Conservation (phyloP, 768 basidiomycete genomes). For the Phlegmacium glaucopus region DNA sequence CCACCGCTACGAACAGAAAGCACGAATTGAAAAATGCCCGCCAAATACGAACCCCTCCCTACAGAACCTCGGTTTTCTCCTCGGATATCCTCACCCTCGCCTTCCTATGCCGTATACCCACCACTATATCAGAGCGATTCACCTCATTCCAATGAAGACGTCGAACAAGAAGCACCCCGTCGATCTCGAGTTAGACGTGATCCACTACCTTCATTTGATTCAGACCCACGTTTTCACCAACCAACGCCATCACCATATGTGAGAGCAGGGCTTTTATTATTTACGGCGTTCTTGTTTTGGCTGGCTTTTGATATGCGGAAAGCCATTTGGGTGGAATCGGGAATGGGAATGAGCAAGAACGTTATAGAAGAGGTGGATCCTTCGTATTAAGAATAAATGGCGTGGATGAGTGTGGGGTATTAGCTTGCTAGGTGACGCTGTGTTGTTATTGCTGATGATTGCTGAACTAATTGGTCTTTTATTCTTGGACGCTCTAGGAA, state of each 20-base stretch:
- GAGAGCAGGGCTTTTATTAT: slow-evolving; percentile 42
- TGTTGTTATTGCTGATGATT: no score
- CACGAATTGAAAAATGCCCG: no score
- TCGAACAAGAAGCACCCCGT: slow-evolving; percentile 16
- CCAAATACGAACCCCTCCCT: slow-evolving; percentile 17
- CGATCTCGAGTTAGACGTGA: slow-evolving; percentile 11
- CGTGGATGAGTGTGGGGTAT: no score
- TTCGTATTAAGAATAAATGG: slow-evolving; percentile 12
- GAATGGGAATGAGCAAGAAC: slow-evolving; percentile 13
- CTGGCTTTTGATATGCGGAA: slow-evolving; percentile 28
- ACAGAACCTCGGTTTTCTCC: slow-evolving; percentile 7
- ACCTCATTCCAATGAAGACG: slow-evolving; percentile 8
- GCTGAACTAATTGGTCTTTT: no score
- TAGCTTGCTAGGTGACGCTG: no score
- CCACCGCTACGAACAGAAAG: no score
- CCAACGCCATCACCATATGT: slow-evolving; percentile 50
- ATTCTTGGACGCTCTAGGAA: no score
- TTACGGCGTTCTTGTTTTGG: slow-evolving; percentile 39
- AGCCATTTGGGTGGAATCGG: slow-evolving; percentile 22
- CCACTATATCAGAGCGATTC: slow-evolving; percentile 13
- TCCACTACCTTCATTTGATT: slow-evolving; percentile 19
- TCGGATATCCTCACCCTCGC: slow-evolving; percentile 10
- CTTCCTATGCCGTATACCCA: slow-evolving; percentile 13
- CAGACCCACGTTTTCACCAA: slow-evolving; percentile 47
- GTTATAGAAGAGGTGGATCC: slow-evolving; percentile 14